These are phyloP conservation scores for Phialocephala subalpina DNA, from an alignment of 2,329 filamentous ascomycete genomes.

Conservation along the genomic window DNA sequence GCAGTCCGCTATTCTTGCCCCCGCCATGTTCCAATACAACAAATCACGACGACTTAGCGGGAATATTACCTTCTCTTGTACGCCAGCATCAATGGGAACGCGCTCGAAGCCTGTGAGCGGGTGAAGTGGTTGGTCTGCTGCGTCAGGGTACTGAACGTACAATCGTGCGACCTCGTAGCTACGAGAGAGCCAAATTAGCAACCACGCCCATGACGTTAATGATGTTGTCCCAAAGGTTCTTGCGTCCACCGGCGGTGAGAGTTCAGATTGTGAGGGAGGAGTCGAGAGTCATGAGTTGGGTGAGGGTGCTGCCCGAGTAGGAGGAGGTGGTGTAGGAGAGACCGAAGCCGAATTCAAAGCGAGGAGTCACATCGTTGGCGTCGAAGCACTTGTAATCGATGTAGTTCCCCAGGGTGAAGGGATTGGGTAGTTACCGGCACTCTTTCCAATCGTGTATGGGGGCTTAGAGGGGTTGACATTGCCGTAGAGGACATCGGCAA, in stretches of 20 bases:
- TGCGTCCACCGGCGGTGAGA: slow-evolving; percentile 55
- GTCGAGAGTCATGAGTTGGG: slow-evolving; percentile 43
- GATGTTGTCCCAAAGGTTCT: slow-evolving; percentile 61
- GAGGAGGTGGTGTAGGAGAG: slow-evolving; percentile 80
- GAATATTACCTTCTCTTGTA: slow-evolving; percentile 56
- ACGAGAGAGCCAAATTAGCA: slow-evolving; percentile 56
- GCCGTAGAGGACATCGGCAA: slow-evolving; percentile 84
- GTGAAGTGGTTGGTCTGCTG: slow-evolving; percentile 52
- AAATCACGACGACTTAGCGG: slow-evolving; percentile 66
- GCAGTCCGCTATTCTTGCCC: slow-evolving; percentile 63
- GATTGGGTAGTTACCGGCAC: too few relatives aligned
- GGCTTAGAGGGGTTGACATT: slow-evolving; percentile 77
- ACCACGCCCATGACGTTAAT: slow-evolving; percentile 57
- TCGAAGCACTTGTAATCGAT: slow-evolving; percentile 76
- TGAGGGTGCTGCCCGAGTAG: slow-evolving; percentile 68
- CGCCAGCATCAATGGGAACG: slow-evolving; percentile 54
- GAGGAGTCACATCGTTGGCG: slow-evolving; percentile 63
- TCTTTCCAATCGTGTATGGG: too few relatives aligned
- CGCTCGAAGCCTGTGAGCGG: slow-evolving; percentile 72
- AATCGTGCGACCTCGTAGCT: slow-evolving; percentile 44
- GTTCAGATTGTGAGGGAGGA: slow-evolving; percentile 47
- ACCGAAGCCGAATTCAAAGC: slow-evolving; percentile 84
- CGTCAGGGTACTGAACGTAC: slow-evolving; percentile 37
- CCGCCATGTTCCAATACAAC: slow-evolving; percentile 68
- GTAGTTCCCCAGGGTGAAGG: too few relatives aligned